phyloP scores from a whole-genome alignment of 148 eudicot genomes.

The Fagopyrum tataricum region DNA sequence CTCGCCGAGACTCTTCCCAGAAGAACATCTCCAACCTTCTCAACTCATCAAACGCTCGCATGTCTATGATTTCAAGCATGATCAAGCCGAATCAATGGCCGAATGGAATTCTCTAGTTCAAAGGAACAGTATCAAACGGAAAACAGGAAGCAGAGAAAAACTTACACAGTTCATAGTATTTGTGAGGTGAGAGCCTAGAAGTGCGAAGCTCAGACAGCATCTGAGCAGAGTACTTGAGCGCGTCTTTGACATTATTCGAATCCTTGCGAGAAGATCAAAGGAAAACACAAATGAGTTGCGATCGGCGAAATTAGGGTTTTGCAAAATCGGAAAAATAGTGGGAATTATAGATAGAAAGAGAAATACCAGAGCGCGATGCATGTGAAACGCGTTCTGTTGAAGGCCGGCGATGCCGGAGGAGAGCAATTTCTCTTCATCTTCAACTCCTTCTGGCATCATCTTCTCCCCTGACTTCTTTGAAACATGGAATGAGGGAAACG shows the following conservation, averaged over 20 bases:
- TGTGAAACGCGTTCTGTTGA: constrained; percentile 87
- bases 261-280: constrained; percentile 42
- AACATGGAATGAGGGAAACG: not conserved
- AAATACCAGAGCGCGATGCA: constrained; percentile 94
- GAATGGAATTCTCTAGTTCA: not conserved
- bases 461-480: constrained; percentile 10
- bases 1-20: constrained; percentile 77
- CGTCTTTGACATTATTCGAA: constrained; percentile 85
- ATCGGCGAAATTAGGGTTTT: constrained; percentile 33
- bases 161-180: constrained; percentile 90
- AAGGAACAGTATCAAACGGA: not conserved
- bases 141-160: not conserved
- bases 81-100: not conserved
- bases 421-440: constrained; percentile 89
- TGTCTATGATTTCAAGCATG: constrained; percentile 35
- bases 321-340: not conserved
- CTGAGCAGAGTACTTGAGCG: constrained; percentile 93
- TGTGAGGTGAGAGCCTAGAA: constrained; percentile 85
- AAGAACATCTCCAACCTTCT: constrained; percentile 87
- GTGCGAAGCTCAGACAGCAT: constrained; percentile 99
- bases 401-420: constrained; percentile 85
- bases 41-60: constrained; percentile 98
- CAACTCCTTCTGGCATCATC: constrained; percentile 68
- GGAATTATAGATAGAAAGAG: not conserved
- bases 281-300: not conserved